These are phyloP conservation scores for Vanilla planifolia DNA, from an alignment of 106 monocot genomes.

Conservation along the genomic window DNA sequence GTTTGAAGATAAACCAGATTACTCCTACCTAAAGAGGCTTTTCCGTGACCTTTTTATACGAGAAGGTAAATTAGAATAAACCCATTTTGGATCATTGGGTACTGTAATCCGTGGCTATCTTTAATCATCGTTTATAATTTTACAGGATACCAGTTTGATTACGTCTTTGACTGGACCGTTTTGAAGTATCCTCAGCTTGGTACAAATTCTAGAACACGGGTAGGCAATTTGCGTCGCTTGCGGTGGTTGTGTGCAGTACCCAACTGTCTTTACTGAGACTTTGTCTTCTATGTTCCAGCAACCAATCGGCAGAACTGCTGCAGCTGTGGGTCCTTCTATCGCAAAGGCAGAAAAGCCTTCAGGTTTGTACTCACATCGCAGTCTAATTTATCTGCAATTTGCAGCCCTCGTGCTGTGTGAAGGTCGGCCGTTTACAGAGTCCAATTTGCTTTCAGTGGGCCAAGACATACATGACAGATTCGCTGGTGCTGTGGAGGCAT, in stretches of 20 bases:
- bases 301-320: slow-evolving; percentile 29
- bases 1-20: slow-evolving; percentile 84
- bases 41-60: slow-evolving; percentile 80
- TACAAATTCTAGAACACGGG: slow-evolving; percentile 26
- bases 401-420: not conserved
- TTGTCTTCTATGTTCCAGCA: slow-evolving; percentile 10
- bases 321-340: slow-evolving; percentile 30
- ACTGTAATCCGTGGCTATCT: not conserved
- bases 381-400: not conserved
- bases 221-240: slow-evolving; percentile 15
- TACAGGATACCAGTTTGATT: slow-evolving; percentile 67
- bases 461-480: slow-evolving; percentile 48
- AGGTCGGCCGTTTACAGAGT: not conserved
- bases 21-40: slow-evolving; percentile 66
- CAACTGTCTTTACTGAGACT: not conserved
- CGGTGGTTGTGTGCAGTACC: too few relatives aligned
- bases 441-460: slow-evolving; percentile 11
- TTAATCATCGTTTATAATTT: not conserved
- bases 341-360: slow-evolving; percentile 33
- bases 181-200: slow-evolving; percentile 60
- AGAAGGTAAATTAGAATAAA: slow-evolving; percentile 36
- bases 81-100: slow-evolving; percentile 7
- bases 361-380: slow-evolving; percentile 29
- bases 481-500: slow-evolving; percentile 55
- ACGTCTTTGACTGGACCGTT: slow-evolving; percentile 78